Conservation (phyloP, 805 yeast genomes). For the Ogataea salicorniae region DNA sequence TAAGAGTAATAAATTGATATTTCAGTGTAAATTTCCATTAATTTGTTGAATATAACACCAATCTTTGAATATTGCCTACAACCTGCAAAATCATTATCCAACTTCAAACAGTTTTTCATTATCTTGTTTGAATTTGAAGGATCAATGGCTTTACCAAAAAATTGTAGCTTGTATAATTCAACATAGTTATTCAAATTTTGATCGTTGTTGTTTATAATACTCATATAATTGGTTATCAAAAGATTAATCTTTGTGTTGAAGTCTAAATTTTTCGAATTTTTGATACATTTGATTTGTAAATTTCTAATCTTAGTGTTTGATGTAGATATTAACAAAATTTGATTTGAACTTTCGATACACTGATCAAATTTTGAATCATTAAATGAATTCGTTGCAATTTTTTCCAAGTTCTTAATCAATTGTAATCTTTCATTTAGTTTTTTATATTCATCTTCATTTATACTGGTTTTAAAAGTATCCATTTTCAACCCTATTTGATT, state of each 20-base stretch:
- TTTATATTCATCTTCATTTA: not conserved
- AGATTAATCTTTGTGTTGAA: conserved; percentile 17
- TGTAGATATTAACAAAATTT: conserved; percentile 39
- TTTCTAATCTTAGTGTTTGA: conserved; percentile 34
- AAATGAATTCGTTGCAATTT: not conserved
- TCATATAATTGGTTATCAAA: conserved; percentile 21
- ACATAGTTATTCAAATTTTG: conserved; percentile 19
- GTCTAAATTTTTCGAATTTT: conserved; percentile 7
- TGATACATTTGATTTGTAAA: conserved; percentile 27
- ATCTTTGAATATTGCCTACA: conserved; percentile 57
- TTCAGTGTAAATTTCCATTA: conserved; percentile 36
- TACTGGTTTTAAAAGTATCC: conserved; percentile 11
- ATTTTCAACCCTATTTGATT: conserved; percentile 27
- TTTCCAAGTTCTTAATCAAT: conserved; percentile 1
- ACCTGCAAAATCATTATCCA: conserved; percentile 63
- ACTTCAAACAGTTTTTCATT: conserved; percentile 56
- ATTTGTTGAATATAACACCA: conserved; percentile 40
- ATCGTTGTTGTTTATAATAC: conserved; percentile 18
- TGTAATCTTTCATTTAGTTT: conserved; percentile 4
- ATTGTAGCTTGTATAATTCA: conserved; percentile 23
- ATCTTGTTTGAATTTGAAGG: conserved; percentile 12
- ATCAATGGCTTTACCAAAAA: conserved; percentile 22
- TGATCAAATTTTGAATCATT: conserved; percentile 18
- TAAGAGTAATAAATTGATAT: conserved; percentile 39
- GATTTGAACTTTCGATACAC: conserved; percentile 29